phyloP scores from a whole-genome alignment of 2,329 filamentous ascomycete species.

The Celoporthe dispersa region DNA sequence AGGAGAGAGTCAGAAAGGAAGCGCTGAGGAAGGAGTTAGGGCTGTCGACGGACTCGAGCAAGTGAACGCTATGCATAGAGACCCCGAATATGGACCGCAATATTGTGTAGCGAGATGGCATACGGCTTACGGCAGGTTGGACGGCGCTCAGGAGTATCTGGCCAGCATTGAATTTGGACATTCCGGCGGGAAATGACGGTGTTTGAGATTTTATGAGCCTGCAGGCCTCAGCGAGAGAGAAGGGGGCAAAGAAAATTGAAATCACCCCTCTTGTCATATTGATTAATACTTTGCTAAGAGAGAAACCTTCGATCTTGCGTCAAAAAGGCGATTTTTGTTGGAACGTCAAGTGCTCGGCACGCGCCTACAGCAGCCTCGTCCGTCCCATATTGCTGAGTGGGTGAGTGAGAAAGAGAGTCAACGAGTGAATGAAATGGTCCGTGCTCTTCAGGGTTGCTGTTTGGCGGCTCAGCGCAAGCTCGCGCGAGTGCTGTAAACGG shows the following conservation, averaged over 20 bases:
- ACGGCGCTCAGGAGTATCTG: conserved; percentile 28
- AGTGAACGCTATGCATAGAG: conserved; percentile 6
- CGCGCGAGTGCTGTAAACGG: background rate
- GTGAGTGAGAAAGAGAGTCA: background rate
- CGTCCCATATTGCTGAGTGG: background rate
- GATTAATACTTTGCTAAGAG: background rate
- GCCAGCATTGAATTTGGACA: conserved; percentile 8
- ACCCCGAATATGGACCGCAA: background rate
- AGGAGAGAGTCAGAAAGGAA: conserved; percentile 50
- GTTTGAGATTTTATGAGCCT: background rate
- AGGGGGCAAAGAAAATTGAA: background rate
- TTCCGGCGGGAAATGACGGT: background rate
- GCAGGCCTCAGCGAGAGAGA: background rate
- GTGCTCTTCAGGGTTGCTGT: conserved; percentile 19
- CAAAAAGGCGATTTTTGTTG: background rate
- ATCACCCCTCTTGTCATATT: background rate
- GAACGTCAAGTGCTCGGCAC: background rate
- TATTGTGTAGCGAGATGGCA: conserved; percentile 8
- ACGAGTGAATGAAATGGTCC: conserved; percentile 14
- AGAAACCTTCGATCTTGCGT: background rate
- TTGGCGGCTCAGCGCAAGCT: conserved; percentile 12
- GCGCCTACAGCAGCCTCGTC: background rate
- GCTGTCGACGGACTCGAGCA: conserved; percentile 40
- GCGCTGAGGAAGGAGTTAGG: conserved; percentile 56
- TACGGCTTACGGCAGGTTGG: conserved; percentile 18